Conservation (phyloP, 768 basidiomycete species). For the Pleurotus tuber-regium region DNA sequence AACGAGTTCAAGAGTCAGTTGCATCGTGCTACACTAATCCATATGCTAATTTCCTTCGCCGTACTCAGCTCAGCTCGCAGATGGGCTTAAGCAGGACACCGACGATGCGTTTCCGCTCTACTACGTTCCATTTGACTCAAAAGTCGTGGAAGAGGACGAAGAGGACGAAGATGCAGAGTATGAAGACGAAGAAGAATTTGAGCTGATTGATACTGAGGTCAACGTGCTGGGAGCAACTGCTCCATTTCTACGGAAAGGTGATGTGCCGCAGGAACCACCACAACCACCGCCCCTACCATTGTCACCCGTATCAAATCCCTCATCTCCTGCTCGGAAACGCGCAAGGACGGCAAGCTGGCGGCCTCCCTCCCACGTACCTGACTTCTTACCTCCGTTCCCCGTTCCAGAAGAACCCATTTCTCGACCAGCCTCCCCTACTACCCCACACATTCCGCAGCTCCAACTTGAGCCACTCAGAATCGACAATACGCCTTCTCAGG, state of each 20-base stretch:
- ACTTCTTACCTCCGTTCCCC: constrained; percentile 70
- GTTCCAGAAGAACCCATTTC: constrained; percentile 26
- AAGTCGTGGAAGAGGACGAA: constrained; percentile 28
- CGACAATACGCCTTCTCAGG: constrained; percentile 39
- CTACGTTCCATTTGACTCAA: constrained; percentile 36
- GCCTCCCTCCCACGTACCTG: constrained; percentile 61
- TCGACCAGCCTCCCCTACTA: constrained; percentile 32
- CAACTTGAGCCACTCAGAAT: constrained; percentile 29
- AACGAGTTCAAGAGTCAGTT: constrained; percentile 68
- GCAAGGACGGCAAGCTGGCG: constrained; percentile 55
- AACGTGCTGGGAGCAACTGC: constrained; percentile 13
- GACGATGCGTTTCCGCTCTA: constrained; percentile 56
- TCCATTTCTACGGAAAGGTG: constrained; percentile 24
- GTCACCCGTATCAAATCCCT: constrained; percentile 57
- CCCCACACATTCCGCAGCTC: constrained; percentile 27
- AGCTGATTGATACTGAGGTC: constrained; percentile 31
- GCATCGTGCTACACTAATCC: constrained; percentile 18
- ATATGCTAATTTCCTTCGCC: constrained; percentile 22
- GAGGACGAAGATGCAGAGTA: constrained; percentile 29
- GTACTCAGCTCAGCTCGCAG: constrained; percentile 53
- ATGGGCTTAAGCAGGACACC: constrained; percentile 53
- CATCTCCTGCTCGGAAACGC: constrained; percentile 57
- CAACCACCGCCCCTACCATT: constrained; percentile 44
- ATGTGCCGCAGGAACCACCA: constrained; percentile 24
- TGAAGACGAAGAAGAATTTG: constrained; percentile 26